A percentile compares a stretch with the other conserved stretches of the same genome.
Evolutionary conservation across 2,329 filamentous ascomycete species (phyloP).

Genomic region (Colletotrichum cereale): DNA sequence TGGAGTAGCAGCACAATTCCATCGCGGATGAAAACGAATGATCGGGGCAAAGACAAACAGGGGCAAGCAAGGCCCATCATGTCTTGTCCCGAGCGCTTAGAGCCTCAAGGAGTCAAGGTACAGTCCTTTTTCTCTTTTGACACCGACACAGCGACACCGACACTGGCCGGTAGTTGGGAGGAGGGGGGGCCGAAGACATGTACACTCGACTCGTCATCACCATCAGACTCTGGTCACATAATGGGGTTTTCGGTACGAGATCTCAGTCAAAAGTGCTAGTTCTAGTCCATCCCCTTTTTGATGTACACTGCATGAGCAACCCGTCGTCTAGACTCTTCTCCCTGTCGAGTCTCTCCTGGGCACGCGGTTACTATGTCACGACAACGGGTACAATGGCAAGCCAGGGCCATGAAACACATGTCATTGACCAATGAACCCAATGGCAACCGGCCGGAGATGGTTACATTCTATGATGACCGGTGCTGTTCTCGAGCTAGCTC

Average conservation of each 20-base stretch:
- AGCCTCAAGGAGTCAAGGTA: background rate
- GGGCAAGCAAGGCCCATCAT: background rate
- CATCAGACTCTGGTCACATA: conserved; percentile 1
- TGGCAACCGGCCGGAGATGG: conserved; percentile 23
- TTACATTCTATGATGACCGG: conserved; percentile 4
- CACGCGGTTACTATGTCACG: conserved; percentile 10
- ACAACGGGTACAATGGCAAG: background rate
- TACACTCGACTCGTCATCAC: conserved; percentile 22
- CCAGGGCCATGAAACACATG: conserved; percentile 26
- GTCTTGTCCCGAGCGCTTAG: conserved; percentile 9
- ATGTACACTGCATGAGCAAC: background rate
- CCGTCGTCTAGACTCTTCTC: background rate
- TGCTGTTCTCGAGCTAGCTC: conserved; percentile 19
- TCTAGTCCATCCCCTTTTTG: background rate
- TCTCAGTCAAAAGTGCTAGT: background rate
- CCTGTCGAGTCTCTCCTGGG: background rate
- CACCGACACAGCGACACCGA: too few relatives aligned
- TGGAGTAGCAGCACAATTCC: conserved; percentile 10
- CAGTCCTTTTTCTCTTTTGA: background rate
- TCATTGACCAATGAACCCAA: background rate
- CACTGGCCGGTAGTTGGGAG: background rate
- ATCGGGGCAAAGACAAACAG: background rate
- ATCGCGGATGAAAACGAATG: conserved; percentile 26
- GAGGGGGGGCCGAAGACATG: conserved; percentile 21
- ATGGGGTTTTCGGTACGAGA: conserved; percentile 7